Conservation (phyloP, 202 grass and related monocot genomes). For the Panicum hallii region DNA sequence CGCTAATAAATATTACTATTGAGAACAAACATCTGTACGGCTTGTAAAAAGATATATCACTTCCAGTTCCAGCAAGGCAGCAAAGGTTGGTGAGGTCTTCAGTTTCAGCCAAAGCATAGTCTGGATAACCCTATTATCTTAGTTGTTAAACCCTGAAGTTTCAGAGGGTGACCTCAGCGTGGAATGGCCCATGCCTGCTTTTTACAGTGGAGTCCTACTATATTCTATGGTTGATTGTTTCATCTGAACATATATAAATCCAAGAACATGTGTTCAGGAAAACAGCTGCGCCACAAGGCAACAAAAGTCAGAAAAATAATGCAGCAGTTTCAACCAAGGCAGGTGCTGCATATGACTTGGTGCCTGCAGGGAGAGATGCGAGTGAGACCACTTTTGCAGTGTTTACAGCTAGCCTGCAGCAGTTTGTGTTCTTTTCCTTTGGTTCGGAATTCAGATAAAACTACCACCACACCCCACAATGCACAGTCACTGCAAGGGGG, state of each 20-base stretch:
- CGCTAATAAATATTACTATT: slow-evolving; percentile 8
- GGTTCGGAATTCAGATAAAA: slow-evolving; percentile 39
- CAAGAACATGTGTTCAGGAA: slow-evolving; percentile 42
- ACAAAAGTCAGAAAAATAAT: slow-evolving; percentile 62
- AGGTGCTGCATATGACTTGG: slow-evolving; percentile 52
- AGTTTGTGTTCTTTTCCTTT: slow-evolving; percentile 42
- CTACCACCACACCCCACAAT: slow-evolving; percentile 38
- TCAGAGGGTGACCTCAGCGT: slow-evolving; percentile 43
- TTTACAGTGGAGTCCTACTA: slow-evolving; percentile 41
- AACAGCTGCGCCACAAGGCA: slow-evolving; percentile 41
- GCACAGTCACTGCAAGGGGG: slow-evolving; percentile 24
- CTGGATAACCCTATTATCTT: slow-evolving; percentile 43
- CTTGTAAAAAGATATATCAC: slow-evolving; percentile 1
- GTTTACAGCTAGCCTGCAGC: slow-evolving; percentile 60
- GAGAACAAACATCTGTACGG: slow-evolving; percentile 8
- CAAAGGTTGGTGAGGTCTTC: slow-evolving; percentile 42
- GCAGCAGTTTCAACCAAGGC: slow-evolving; percentile 50
- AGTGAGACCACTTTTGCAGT: slow-evolving; percentile 46
- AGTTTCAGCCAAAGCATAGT: slow-evolving; percentile 41
- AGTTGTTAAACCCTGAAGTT: slow-evolving; percentile 34
- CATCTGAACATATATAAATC: slow-evolving; percentile 29
- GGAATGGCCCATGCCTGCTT: slow-evolving; percentile 27
- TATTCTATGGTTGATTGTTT: slow-evolving; percentile 42
- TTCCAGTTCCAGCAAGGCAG: background rate
- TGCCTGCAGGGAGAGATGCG: slow-evolving; percentile 27